These are phyloP conservation scores for Coemansia sp. DNA, from an alignment of 192 early-diverging fungal species.

Conservation along the genomic window DNA sequence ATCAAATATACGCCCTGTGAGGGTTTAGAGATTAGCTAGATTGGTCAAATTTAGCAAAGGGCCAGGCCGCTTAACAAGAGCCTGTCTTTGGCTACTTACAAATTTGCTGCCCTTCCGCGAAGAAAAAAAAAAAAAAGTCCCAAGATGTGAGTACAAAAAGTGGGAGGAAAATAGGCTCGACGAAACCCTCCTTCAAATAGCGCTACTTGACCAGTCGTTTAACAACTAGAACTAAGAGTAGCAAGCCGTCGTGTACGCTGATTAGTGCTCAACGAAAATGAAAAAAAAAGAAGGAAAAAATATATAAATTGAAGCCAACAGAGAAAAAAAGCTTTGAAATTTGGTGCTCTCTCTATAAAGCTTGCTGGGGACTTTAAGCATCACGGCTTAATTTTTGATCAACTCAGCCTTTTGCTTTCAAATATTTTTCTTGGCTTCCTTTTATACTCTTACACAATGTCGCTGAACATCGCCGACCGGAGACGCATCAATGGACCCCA, in stretches of 20 bases:
- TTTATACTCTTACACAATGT: slow-evolving; percentile 20
- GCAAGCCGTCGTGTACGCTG: not conserved
- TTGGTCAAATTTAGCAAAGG: not conserved
- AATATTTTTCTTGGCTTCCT: not conserved
- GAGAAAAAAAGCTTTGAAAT: slow-evolving; percentile 1
- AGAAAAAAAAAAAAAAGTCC: not conserved
- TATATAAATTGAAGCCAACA: slow-evolving; percentile 13
- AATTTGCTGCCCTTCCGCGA: slow-evolving; percentile 4
- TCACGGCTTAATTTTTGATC: not conserved
- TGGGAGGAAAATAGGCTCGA: not conserved
- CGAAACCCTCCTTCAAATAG: not conserved
- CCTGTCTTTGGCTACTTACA: slow-evolving; percentile 11
- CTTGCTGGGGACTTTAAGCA: too few relatives aligned
- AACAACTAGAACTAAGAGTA: not conserved
- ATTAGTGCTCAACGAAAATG: not conserved
- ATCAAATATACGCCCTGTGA: not conserved
- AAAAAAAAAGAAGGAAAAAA: slow-evolving; percentile 6
- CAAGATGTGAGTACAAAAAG: not conserved
- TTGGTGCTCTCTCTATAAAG: not conserved
- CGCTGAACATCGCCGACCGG: slow-evolving; percentile 42
- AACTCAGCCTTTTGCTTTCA: not conserved
- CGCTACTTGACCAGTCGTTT: not conserved
- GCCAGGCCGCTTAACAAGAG: not conserved
- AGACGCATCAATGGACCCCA: slow-evolving; percentile 49
- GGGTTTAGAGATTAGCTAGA: not conserved